phyloP scores from a whole-genome alignment of 2,329 filamentous ascomycete genomes.

The Aspergillaceae sp. region DNA sequence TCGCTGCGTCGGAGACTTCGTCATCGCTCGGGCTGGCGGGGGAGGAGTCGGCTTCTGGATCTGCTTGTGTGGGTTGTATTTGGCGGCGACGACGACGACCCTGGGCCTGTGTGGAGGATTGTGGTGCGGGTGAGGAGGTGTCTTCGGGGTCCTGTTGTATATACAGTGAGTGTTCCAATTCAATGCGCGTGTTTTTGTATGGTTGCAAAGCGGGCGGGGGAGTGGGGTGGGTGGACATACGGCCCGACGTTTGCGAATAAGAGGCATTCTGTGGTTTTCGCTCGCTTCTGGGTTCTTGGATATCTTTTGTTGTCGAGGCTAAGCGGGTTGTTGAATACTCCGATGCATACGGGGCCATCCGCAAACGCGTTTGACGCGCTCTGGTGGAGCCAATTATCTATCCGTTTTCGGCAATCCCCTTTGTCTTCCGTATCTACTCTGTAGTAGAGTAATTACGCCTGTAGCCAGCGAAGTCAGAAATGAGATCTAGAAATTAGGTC shows the following conservation, averaged over 20 bases:
- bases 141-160: constrained; percentile 4
- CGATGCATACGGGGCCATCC: background rate
- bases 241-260: constrained; percentile 22
- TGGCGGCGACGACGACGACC: constrained; percentile 10
- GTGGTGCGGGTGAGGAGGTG: background rate
- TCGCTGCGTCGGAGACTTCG: constrained; percentile 11
- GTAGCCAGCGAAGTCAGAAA: too few species aligned
- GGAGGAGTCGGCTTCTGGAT: constrained; percentile 4
- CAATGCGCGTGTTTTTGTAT: background rate
- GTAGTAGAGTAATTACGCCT: too few species aligned
- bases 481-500: too few species aligned
- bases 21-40: constrained; percentile 3
- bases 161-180: background rate
- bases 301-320: too few species aligned
- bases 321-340: too few species aligned
- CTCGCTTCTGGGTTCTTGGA: too few species aligned
- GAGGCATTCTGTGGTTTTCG: constrained; percentile 14
- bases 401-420: constrained; percentile 7
- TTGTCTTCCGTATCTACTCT: background rate
- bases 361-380: constrained; percentile 16
- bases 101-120: background rate
- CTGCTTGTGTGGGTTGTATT: constrained; percentile 4
- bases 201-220: too few species aligned
- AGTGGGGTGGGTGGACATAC: constrained; percentile 10
- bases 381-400: constrained; percentile 10